phyloP scores from a whole-genome alignment of 371 early-diverging fungal genomes.

The Massospora cicadina region DNA sequence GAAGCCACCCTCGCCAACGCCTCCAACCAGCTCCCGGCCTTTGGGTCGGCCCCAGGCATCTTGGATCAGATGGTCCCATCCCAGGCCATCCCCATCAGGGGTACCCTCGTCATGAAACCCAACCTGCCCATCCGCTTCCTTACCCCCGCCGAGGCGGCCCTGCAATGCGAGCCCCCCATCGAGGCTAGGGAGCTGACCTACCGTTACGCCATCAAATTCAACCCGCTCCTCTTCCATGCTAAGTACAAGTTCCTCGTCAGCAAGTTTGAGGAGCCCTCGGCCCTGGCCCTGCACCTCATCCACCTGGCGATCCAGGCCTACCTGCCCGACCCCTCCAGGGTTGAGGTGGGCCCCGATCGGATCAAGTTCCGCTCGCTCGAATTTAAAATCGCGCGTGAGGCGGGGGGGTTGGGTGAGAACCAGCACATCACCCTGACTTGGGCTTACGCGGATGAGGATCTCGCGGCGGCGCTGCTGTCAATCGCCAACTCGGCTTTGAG shows the following conservation, averaged over 20 bases:
- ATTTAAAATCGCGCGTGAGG: neutral
- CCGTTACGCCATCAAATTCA: neutral
- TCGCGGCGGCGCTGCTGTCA: neutral
- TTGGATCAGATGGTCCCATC: neutral
- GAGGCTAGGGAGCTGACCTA: neutral
- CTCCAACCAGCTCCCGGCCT: neutral
- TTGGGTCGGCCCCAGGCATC: neutral
- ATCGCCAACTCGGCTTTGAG: neutral
- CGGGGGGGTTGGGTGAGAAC: neutral
- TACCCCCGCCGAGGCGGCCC: neutral
- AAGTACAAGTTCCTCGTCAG: neutral
- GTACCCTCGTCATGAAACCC: neutral
- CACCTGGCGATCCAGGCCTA: neutral
- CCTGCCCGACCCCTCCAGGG: neutral
- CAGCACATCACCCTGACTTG: neutral
- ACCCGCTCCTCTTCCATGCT: neutral
- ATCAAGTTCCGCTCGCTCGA: neutral
- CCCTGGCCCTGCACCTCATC: neutral
- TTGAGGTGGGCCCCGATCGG: neutral
- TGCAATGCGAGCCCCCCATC: neutral
- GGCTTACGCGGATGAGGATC: neutral
- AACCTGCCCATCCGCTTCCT: neutral
- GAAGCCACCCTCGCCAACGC: constrained; percentile 21
- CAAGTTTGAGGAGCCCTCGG: neutral
- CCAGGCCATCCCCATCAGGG: neutral